phyloP scores from a whole-genome alignment of 2,329 filamentous ascomycete species.

The Boeremia lycopersici region DNA sequence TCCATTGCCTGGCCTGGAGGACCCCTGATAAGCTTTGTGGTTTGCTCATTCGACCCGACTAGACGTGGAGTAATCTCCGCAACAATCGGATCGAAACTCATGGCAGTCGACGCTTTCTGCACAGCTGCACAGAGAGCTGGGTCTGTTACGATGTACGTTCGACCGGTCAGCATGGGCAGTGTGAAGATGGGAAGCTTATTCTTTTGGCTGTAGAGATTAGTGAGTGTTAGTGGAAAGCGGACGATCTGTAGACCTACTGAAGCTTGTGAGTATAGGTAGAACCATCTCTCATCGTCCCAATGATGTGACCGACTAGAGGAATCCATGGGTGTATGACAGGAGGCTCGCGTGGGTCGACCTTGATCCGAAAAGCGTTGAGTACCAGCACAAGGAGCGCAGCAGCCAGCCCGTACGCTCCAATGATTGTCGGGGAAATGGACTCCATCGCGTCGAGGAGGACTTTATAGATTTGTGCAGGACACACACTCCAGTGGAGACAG shows the following conservation, averaged over 20 bases:
- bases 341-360: constrained; percentile 49
- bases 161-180: constrained; percentile 52
- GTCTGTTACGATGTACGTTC: constrained; percentile 54
- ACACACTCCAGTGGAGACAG: background rate
- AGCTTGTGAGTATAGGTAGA: constrained; percentile 46
- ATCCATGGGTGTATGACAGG: constrained; percentile 50
- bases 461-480: no score
- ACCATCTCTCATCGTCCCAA: constrained; percentile 50
- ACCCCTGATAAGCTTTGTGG: constrained; percentile 35
- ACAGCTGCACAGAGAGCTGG: constrained; percentile 49
- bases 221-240: background rate
- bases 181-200: constrained; percentile 48
- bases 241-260: constrained; percentile 38
- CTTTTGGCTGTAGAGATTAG: constrained; percentile 17
- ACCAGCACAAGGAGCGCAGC: constrained; percentile 12
- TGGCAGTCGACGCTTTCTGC: constrained; percentile 47
- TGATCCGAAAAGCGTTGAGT: constrained; percentile 16
- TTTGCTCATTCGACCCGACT: constrained; percentile 43
- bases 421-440: background rate
- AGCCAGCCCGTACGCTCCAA: constrained; percentile 12
- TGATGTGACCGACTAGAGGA: constrained; percentile 55
- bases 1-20: constrained; percentile 35
- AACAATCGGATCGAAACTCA: constrained; percentile 54
- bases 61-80: constrained; percentile 48
- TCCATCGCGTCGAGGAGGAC: background rate